These are phyloP conservation scores for Yarrowia keelungensis DNA, from an alignment of 805 yeast genomes.

Conservation along the genomic window DNA sequence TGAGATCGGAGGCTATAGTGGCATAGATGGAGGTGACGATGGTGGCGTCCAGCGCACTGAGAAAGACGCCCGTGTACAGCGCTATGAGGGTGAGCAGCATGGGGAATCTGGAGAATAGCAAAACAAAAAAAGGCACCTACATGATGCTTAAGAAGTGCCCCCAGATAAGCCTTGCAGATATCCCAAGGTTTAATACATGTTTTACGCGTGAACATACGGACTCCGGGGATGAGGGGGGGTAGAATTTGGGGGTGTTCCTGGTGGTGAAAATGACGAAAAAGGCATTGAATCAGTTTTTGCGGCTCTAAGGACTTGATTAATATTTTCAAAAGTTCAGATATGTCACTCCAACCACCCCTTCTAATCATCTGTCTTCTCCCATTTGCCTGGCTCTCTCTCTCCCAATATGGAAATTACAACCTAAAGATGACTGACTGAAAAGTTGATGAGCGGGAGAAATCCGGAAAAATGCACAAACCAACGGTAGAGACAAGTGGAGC, in stretches of 20 bases:
- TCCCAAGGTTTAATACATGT: constrained; percentile 2
- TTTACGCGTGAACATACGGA: not conserved
- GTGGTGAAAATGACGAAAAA: no score
- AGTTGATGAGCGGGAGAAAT: not conserved
- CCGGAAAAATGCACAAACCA: not conserved
- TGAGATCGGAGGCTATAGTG: constrained; percentile 64
- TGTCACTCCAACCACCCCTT: not conserved
- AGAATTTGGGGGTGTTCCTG: no score
- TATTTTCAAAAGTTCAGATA: no score
- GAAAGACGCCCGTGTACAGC: constrained; percentile 51
- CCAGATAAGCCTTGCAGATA: constrained; percentile 11
- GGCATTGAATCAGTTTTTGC: no score
- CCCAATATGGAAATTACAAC: constrained; percentile 14
- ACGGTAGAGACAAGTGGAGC: no score
- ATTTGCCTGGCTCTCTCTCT: not conserved
- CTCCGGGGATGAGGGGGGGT: not conserved
- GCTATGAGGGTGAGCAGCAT: constrained; percentile 43
- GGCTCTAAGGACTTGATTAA: no score
- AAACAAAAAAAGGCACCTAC: no score
- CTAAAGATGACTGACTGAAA: not conserved
- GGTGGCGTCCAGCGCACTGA: constrained; percentile 66
- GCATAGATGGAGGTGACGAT: constrained; percentile 65
- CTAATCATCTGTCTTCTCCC: no score
- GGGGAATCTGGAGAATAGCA: not conserved
- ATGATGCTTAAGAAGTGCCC: no score